A percentile compares a stretch with the other conserved stretches of the same genome.
phyloP scores from a whole-genome alignment of 2,329 filamentous ascomycete species.

The Bipolaris oryzae region DNA sequence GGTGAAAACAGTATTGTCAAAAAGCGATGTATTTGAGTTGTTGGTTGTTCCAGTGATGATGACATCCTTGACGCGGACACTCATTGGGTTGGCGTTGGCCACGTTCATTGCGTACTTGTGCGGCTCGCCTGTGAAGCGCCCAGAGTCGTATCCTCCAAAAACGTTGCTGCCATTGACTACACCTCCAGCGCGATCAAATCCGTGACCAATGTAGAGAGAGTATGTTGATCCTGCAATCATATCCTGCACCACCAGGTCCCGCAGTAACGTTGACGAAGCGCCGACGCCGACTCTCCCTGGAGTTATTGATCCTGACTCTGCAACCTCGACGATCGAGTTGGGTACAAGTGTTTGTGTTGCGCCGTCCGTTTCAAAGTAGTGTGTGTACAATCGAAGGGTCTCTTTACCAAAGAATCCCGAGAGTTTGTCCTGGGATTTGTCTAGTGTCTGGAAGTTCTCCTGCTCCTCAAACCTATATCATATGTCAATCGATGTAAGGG shows the following conservation, averaged over 20 bases:
- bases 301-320: constrained; percentile 36
- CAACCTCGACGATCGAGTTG: constrained; percentile 46
- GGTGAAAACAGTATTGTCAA: constrained; percentile 40
- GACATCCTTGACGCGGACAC: constrained; percentile 50
- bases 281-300: constrained; percentile 52
- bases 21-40: constrained; percentile 44
- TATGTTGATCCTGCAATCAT: constrained; percentile 51
- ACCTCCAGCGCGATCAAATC: constrained; percentile 50
- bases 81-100: constrained; percentile 43
- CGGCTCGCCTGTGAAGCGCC: constrained; percentile 48
- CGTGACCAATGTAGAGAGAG: constrained; percentile 52
- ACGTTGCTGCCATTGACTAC: constrained; percentile 51
- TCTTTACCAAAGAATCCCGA: constrained; percentile 44
- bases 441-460: constrained; percentile 34
- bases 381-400: constrained; percentile 47
- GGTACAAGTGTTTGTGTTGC: constrained; percentile 45
- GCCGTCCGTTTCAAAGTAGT: constrained; percentile 49
- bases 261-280: constrained; percentile 48
- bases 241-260: constrained; percentile 42
- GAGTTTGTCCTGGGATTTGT: constrained; percentile 28
- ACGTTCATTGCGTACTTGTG: constrained; percentile 44
- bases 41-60: constrained; percentile 41
- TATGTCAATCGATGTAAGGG: constrained; percentile 15
- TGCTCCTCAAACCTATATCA: constrained; percentile 31
- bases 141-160: constrained; percentile 54